Evolutionary conservation across 2,329 filamentous ascomycete species (phyloP).

Genomic region (Monosporascus sp.): DNA sequence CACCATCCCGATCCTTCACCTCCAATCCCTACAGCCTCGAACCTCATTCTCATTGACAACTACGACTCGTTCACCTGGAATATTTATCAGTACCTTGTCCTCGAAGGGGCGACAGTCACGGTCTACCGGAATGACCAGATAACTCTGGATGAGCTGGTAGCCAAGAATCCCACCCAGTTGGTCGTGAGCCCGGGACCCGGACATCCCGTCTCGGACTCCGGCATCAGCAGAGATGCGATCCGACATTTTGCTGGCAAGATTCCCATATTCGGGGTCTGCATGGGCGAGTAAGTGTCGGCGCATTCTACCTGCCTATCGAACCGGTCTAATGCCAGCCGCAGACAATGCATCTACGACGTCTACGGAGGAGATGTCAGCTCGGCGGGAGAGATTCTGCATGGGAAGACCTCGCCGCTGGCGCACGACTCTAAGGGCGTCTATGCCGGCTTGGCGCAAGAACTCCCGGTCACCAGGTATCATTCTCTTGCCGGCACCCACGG

Average conservation of each 20-base stretch:
- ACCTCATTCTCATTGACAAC: conserved; percentile 95
- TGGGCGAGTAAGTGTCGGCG: conserved; percentile 74
- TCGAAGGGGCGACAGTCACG: conserved; percentile 89
- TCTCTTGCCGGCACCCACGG: conserved; percentile 89
- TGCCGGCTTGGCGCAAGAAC: conserved; percentile 66
- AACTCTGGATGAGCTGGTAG: conserved; percentile 74
- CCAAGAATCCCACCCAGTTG: conserved; percentile 82
- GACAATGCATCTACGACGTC: conserved; percentile 91
- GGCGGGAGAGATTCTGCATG: conserved; percentile 93
- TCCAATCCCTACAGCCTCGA: conserved; percentile 73
- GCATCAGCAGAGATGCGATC: conserved; percentile 89
- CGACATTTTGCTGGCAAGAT: conserved; percentile 90
- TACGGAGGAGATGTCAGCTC: conserved; percentile 89
- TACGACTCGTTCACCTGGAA: conserved; percentile 99
- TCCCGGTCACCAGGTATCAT: conserved; percentile 92
- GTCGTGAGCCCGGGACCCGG: conserved; percentile 94
- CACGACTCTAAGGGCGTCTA: conserved; percentile 95
- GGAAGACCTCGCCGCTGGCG: conserved; percentile 86
- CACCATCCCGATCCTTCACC: conserved; percentile 72
- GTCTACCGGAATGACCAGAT: conserved; percentile 93
- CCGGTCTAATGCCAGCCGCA: conserved; percentile 26
- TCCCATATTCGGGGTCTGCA: conserved; percentile 94
- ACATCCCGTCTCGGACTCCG: conserved; percentile 86
- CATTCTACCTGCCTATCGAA: background rate
- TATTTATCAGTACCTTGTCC: conserved; percentile 93